phyloP scores from a whole-genome alignment of 2,329 filamentous ascomycete species.

The Exserohilum turcica region DNA sequence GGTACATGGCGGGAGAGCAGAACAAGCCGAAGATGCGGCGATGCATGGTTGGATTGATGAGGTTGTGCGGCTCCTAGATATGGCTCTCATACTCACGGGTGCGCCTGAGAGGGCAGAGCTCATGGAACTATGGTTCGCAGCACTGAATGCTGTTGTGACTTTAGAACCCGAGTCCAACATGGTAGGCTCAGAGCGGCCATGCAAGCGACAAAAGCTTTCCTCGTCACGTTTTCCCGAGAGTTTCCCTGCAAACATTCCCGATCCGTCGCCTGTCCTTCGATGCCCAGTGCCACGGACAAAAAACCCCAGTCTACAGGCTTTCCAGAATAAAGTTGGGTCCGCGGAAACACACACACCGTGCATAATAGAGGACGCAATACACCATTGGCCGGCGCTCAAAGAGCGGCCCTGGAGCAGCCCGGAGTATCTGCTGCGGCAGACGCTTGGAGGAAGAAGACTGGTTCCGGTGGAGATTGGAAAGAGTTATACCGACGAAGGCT shows the following conservation, averaged over 20 bases:
- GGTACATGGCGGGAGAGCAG: constrained; percentile 15
- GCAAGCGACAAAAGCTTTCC: constrained; percentile 26
- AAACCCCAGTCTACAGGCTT: constrained; percentile 29
- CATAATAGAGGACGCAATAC: constrained; percentile 69
- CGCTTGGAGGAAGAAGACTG: constrained; percentile 75
- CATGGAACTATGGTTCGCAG: constrained; percentile 57
- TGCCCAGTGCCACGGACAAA: constrained; percentile 28
- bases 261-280: constrained; percentile 15
- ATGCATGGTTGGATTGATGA: constrained; percentile 57
- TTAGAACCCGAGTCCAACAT: background rate
- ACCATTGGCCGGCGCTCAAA: constrained; percentile 78
- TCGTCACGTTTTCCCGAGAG: constrained; percentile 6
- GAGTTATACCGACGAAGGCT: constrained; percentile 83
- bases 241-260: constrained; percentile 25
- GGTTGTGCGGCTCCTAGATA: constrained; percentile 72
- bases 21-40: constrained; percentile 8
- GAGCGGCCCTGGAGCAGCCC: constrained; percentile 72
- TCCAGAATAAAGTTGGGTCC: constrained; percentile 36
- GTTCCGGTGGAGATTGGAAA: constrained; percentile 86
- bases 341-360: constrained; percentile 57
- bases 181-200: constrained; percentile 12
- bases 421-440: constrained; percentile 73
- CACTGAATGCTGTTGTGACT: constrained; percentile 47
- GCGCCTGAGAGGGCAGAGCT: constrained; percentile 39
- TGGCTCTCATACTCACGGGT: constrained; percentile 73